Evolutionary conservation across 2,329 filamentous ascomycete species (phyloP).

Genomic region (Parastagonospora avenae): DNA sequence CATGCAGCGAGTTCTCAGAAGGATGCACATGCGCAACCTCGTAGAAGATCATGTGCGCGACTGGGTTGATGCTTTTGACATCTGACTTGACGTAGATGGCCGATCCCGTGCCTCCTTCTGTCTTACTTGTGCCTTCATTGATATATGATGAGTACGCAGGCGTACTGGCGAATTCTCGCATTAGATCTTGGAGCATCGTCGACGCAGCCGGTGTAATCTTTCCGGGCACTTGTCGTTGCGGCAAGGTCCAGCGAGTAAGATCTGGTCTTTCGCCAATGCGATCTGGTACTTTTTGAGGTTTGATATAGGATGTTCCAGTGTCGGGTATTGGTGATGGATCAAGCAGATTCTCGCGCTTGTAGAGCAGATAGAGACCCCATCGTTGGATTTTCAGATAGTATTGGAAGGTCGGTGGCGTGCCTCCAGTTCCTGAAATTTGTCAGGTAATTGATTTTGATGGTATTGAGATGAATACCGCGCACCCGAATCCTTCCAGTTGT

Average conservation of each 20-base stretch:
- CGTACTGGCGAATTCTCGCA: conserved; percentile 24
- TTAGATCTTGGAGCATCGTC: conserved; percentile 23
- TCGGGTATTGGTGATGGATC: conserved; percentile 30
- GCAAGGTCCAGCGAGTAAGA: conserved; percentile 36
- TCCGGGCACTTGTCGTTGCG: conserved; percentile 32
- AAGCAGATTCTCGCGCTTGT: conserved; percentile 28
- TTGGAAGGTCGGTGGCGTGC: conserved; percentile 36
- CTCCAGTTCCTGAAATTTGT: conserved; percentile 32
- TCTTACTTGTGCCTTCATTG: conserved; percentile 27
- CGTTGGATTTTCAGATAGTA: conserved; percentile 37
- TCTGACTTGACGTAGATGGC: conserved; percentile 37
- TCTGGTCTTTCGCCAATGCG: conserved; percentile 24
- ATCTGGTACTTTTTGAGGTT: conserved; percentile 22
- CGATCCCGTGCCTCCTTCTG: conserved; percentile 39
- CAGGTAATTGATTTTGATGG: conserved; percentile 2
- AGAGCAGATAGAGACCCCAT: conserved; percentile 37
- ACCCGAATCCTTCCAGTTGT: conserved; percentile 30
- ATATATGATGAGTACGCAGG: conserved; percentile 26
- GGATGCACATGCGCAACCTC: conserved; percentile 69
- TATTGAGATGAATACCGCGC: not conserved
- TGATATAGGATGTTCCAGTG: conserved; percentile 31
- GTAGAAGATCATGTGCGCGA: conserved; percentile 38
- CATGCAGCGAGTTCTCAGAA: conserved; percentile 75
- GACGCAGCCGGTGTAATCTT: conserved; percentile 27
- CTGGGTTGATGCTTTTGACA: conserved; percentile 31